These are phyloP conservation scores for Cicer judaicum DNA, from an alignment of 306 rosid genomes.

Conservation along the genomic window DNA sequence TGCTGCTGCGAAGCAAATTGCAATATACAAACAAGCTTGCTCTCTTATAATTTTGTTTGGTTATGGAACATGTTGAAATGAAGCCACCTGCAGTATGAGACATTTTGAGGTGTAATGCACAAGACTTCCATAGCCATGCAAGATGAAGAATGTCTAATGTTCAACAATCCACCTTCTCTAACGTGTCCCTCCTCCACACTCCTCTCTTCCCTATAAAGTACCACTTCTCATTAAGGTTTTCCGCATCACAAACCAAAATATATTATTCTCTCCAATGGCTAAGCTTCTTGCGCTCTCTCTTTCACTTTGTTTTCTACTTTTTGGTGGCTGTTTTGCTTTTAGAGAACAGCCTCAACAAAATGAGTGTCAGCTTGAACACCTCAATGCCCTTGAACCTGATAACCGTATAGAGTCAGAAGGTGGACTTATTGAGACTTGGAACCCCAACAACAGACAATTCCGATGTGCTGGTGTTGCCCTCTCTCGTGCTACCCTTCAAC, in stretches of 20 bases:
- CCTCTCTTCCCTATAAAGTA: constrained; percentile 37
- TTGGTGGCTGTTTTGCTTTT: constrained; percentile 44
- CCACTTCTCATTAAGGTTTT: background rate
- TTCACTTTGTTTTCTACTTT: constrained; percentile 52
- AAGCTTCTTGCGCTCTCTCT: constrained; percentile 51
- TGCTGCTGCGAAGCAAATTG: background rate
- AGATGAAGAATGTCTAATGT: constrained; percentile 52
- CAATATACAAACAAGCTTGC: background rate
- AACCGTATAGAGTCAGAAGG: constrained; percentile 28
- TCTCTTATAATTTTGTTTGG: background rate
- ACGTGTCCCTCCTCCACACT: constrained; percentile 48
- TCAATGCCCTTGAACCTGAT: constrained; percentile 43
- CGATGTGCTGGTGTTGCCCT: constrained; percentile 45
- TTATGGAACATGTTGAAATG: background rate
- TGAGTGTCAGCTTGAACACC: constrained; percentile 39
- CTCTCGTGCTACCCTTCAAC: constrained; percentile 39
- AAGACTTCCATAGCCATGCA: constrained; percentile 50
- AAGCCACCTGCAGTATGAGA: constrained; percentile 43
- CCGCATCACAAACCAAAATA: constrained; percentile 38
- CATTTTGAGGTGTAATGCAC: constrained; percentile 49
- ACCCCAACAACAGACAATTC: constrained; percentile 42
- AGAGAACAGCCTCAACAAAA: constrained; percentile 31
- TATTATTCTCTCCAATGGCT: constrained; percentile 42
- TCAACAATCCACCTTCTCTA: background rate
- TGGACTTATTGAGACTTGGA: constrained; percentile 51